A percentile compares a stretch with the other conserved stretches of the same genome.
Evolutionary conservation across 805 yeast genomes (phyloP).

Genomic region (Yarrowia deformans): DNA sequence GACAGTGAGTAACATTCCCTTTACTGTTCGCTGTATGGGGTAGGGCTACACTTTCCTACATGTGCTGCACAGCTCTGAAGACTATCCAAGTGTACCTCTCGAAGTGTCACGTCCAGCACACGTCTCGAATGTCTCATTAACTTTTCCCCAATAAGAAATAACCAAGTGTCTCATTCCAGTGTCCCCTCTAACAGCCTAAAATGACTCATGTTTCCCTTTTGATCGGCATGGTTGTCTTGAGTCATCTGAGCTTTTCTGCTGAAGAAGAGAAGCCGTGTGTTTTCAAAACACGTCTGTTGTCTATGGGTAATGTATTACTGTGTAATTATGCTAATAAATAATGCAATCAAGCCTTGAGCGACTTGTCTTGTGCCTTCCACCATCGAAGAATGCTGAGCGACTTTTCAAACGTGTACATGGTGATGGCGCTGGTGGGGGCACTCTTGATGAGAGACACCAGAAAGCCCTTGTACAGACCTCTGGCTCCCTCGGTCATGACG

Average conservation of each 20-base stretch:
- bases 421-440: constrained; percentile 72
- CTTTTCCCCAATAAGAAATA: background rate
- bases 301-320: background rate
- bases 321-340: constrained; percentile 30
- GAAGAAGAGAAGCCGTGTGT: no score
- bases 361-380: constrained; percentile 14
- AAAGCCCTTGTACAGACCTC: constrained; percentile 78
- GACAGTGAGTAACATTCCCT: no score
- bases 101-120: background rate
- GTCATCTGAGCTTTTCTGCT: constrained; percentile 3
- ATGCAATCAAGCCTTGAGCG: constrained; percentile 29
- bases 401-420: constrained; percentile 69
- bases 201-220: constrained; percentile 16
- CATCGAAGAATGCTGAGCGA: constrained; percentile 45
- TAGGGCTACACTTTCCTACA: no score
- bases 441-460: constrained; percentile 74
- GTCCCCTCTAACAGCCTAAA: background rate
- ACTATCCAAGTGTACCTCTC: no score
- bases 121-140: background rate
- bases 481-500: constrained; percentile 62
- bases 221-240: constrained; percentile 11
- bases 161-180: background rate
- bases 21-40: no score
- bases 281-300: background rate
- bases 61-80: no score